phyloP scores from a whole-genome alignment of 805 yeast genomes.

The Yamadazyma olivae region DNA sequence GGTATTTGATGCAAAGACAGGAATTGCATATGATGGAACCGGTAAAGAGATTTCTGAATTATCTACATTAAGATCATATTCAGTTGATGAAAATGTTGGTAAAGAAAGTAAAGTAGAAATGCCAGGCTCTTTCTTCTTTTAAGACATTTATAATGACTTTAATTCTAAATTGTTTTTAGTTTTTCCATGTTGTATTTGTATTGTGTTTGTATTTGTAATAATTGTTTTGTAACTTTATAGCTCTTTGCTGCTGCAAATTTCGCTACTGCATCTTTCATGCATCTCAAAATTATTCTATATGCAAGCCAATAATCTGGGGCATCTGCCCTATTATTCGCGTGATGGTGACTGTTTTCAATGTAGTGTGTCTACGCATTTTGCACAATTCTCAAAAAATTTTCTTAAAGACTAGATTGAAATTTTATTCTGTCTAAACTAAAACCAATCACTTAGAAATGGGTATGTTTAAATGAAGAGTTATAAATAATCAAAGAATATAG shows the following conservation, averaged over 20 bases:
- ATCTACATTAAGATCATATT: slow-evolving; percentile 11
- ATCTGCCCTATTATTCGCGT: slow-evolving; percentile 1
- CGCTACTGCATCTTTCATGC: too few species aligned
- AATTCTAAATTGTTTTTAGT: not conserved
- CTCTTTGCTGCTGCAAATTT: too few species aligned
- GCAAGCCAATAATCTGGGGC: slow-evolving; percentile 1
- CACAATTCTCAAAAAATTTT: slow-evolving; percentile 12
- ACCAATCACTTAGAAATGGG: slow-evolving; percentile 26
- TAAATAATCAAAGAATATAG: too few species aligned
- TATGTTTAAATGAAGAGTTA: slow-evolving; percentile 17
- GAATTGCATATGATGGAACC: slow-evolving; percentile 13
- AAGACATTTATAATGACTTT: not conserved
- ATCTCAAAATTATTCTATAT: too few species aligned
- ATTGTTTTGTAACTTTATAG: too few species aligned
- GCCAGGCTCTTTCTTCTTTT: slow-evolving; percentile 15
- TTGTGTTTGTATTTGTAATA: not conserved
- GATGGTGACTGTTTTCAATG: not conserved
- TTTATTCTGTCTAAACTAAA: slow-evolving; percentile 6
- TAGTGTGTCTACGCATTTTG: not conserved
- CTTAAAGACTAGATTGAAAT: slow-evolving; percentile 2
- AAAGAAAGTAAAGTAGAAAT: slow-evolving; percentile 7
- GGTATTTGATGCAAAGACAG: slow-evolving; percentile 16
- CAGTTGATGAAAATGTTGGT: slow-evolving; percentile 9
- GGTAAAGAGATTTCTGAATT: slow-evolving; percentile 14
- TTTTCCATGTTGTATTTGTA: not conserved